Percentiles rank a stretch among this genome's conserved stretches.
phyloP scores from a whole-genome alignment of 176 grass and related monocot species.

The Microstegium vimineum region DNA sequence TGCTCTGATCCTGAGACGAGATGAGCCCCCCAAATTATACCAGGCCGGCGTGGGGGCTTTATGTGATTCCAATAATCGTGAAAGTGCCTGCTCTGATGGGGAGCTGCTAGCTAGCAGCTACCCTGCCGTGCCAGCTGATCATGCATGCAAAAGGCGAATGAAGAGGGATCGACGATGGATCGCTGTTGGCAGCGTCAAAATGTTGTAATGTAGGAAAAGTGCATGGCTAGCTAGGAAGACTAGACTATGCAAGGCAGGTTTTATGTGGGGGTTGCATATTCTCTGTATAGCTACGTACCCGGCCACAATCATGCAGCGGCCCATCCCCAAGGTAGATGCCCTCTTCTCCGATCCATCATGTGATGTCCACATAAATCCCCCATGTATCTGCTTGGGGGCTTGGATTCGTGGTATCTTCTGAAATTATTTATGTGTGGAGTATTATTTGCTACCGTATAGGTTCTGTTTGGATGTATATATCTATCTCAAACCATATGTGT shows the following conservation, averaged over 20 bases:
- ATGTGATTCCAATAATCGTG: conserved; percentile 41
- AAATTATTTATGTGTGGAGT: neutral
- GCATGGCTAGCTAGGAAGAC: neutral
- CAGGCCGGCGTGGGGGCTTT: neutral
- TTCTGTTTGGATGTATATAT: too few species aligned
- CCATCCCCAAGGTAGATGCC: conserved; percentile 34
- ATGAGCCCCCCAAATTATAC: conserved; percentile 40
- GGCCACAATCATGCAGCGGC: conserved; percentile 37
- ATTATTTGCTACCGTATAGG: neutral
- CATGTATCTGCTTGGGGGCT: neutral
- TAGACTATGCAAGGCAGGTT: conserved; percentile 52
- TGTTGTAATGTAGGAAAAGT: conserved; percentile 28
- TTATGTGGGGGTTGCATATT: conserved; percentile 64
- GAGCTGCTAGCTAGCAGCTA: neutral
- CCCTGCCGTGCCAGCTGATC: too few species aligned
- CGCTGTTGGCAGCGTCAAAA: conserved; percentile 25
- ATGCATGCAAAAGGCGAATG: conserved; percentile 24
- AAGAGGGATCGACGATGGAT: conserved; percentile 27
- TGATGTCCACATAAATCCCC: conserved; percentile 35
- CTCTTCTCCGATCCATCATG: conserved; percentile 19
- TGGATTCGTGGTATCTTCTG: conserved; percentile 10
- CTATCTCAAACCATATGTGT: too few species aligned
- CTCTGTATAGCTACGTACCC: conserved; percentile 26
- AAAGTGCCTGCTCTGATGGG: conserved; percentile 5
- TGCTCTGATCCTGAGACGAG: conserved; percentile 19